Percentiles rank a stretch among this genome's conserved stretches.
Evolutionary conservation across 257 asterid genomes (phyloP).

Genomic region (Solanum neorickii): DNA sequence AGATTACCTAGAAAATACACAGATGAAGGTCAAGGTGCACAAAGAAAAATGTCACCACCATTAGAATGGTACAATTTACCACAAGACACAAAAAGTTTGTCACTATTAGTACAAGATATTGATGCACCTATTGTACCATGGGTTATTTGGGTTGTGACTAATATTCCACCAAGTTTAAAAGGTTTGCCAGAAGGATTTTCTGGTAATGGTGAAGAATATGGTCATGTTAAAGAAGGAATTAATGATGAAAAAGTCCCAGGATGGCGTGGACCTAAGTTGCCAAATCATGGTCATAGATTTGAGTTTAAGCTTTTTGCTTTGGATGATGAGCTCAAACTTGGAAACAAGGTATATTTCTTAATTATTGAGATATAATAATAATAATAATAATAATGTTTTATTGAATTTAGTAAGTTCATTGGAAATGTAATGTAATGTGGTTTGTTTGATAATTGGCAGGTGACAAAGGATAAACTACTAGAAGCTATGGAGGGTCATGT

Average conservation of each 20-base stretch:
- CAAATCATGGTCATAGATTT: constrained; percentile 50
- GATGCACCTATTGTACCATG: constrained; percentile 64
- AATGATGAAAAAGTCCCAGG: constrained; percentile 58
- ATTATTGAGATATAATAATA: no score
- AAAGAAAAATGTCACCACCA: constrained; percentile 57
- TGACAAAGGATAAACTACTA: constrained; percentile 58
- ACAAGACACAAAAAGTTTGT: constrained; percentile 41
- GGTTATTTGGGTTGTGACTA: constrained; percentile 61
- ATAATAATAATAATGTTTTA: no score
- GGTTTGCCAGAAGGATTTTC: constrained; percentile 88
- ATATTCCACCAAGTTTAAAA: constrained; percentile 62
- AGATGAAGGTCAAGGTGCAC: constrained; percentile 77
- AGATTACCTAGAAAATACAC: constrained; percentile 61
- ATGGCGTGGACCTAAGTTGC: constrained; percentile 64
- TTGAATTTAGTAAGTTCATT: no score
- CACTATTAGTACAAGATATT: constrained; percentile 57
- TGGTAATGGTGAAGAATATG: constrained; percentile 36
- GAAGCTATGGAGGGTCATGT: constrained; percentile 79
- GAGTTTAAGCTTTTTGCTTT: constrained; percentile 73
- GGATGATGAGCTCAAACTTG: constrained; percentile 49
- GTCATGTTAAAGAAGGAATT: constrained; percentile 49
- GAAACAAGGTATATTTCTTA: constrained; percentile 41
- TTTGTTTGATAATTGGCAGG: constrained; percentile 26
- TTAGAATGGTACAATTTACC: constrained; percentile 85
- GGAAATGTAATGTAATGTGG: not conserved